These are phyloP conservation scores for Hymenoscyphus repandus DNA, from an alignment of 2,329 filamentous ascomycete species.

Conservation along the genomic window DNA sequence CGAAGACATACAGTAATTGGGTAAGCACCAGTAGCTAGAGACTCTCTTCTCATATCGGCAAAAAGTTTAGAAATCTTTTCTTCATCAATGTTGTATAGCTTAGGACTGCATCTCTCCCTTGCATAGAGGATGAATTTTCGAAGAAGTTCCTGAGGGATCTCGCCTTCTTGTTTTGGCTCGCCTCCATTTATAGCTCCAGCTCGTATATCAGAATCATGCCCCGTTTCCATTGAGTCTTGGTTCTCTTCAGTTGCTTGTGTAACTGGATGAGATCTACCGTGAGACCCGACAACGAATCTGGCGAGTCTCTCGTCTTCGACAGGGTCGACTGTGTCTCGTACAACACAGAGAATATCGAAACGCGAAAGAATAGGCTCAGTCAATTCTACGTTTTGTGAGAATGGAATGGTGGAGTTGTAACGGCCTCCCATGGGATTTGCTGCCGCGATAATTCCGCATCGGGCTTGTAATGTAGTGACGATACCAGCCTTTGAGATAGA, in stretches of 20 bases:
- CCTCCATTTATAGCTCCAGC: constrained; percentile 37
- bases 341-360: constrained; percentile 96
- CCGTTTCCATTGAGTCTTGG: constrained; percentile 56
- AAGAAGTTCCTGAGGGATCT: constrained; percentile 85
- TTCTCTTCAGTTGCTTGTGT: constrained; percentile 42
- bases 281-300: constrained; percentile 89
- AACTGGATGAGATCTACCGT: constrained; percentile 79
- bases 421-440: constrained; percentile 95
- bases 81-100: constrained; percentile 95
- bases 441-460: constrained; percentile 92
- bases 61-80: constrained; percentile 94
- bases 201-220: constrained; percentile 46
- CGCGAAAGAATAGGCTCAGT: constrained; percentile 96
- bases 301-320: constrained; percentile 88
- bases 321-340: constrained; percentile 91
- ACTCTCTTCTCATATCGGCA: constrained; percentile 92
- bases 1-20: constrained; percentile 79
- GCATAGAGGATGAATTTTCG: constrained; percentile 97
- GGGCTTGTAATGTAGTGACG: constrained; percentile 91
- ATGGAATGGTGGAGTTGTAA: constrained; percentile 94
- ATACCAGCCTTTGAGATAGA: constrained; percentile 99
- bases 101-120: constrained; percentile 80
- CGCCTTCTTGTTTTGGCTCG: constrained; percentile 52
- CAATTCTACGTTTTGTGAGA: constrained; percentile 92
- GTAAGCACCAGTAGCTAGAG: constrained; percentile 88